Evolutionary conservation across 1,284 basidiomycete genomes (phyloP), one percentile per base, ranked within the genome.

Genomic region (Ceratorhiza oryzae-sativae): DNA sequence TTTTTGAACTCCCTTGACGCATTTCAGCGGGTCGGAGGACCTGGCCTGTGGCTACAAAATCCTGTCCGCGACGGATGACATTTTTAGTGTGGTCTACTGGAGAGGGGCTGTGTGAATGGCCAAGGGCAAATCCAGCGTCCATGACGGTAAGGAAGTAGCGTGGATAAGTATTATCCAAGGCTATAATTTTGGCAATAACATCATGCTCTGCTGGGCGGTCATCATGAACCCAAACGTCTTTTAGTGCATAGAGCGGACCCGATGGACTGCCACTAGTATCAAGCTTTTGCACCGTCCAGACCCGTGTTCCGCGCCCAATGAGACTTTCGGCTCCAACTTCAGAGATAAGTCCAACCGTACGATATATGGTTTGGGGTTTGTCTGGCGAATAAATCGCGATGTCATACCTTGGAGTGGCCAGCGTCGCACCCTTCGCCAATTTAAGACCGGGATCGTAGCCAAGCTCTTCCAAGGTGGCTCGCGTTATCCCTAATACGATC

Each of bases 251-350:
- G 23, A 41, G 23, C 15, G 32, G 48, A 3, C 49, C 62, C 27
- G 10, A 39, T 13, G 34, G 48, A 15, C 8, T 12, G 8, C 62
- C 49, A 18, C 23, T 39, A 15, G 25, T 20, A 23, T 55, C 34
- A 1, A 63, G 61, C 27, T 55, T 53, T 27, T 49, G 62, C 15
- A 67, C 62, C 34, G 39, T 39, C 62, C 62, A 67, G 3, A 67
- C 62, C 12, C 62, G 62, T 25, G 62, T 67, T 42, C 62, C 62
- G 32, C 48, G 62, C n/a, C 62, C 62, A 5, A 41, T 51, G 30
- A 67, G 27, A 41, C 23, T 51, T 34, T 53, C 48, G 34, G 49
- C 49, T 9, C 48, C 62, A 27, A 41, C 18, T 3, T 67, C 62
- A 18, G 62, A 51, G 20, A 67, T n/a, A 3, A 53, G 15, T 25